Percentiles rank a stretch among this genome's conserved stretches.
Conservation (phyloP, 2,329 filamentous ascomycete species). For the Hypoxylon sp. region DNA sequence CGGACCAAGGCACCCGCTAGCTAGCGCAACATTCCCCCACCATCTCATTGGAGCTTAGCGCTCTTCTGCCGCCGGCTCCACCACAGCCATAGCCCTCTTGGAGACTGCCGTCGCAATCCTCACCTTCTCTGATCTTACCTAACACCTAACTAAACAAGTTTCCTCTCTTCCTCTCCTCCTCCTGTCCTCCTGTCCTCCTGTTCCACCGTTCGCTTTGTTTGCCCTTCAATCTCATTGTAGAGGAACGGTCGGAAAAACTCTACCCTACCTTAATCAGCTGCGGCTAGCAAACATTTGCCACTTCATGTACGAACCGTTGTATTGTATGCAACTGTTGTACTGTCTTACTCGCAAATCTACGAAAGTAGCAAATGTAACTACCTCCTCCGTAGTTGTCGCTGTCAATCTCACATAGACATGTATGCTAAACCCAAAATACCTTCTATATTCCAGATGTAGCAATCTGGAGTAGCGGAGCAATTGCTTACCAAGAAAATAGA, state of each 20-base stretch:
- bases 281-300: slow-evolving; percentile 30
- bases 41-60: slow-evolving; percentile 40
- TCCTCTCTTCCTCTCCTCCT: background rate
- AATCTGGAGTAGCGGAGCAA: slow-evolving; percentile 17
- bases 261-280: slow-evolving; percentile 10
- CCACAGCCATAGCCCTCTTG: slow-evolving; percentile 4
- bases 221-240: slow-evolving; percentile 10
- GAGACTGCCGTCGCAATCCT: slow-evolving; percentile 36
- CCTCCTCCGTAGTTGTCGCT: slow-evolving; percentile 19
- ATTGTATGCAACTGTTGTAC: slow-evolving; percentile 23
- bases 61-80: slow-evolving; percentile 11
- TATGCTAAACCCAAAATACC: slow-evolving; percentile 23
- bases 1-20: slow-evolving; percentile 8
- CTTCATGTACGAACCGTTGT: slow-evolving; percentile 32
- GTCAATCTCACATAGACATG: slow-evolving; percentile 23
- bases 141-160: slow-evolving; percentile 17
- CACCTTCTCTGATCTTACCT: slow-evolving; percentile 26
- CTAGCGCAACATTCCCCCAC: slow-evolving; percentile 37
- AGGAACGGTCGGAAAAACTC: background rate
- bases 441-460: slow-evolving; percentile 30
- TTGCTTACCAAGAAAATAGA: slow-evolving; percentile 41
- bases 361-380: slow-evolving; percentile 36
- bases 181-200: background rate
- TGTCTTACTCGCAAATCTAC: slow-evolving; percentile 26
- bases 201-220: slow-evolving; percentile 10